phyloP scores from a whole-genome alignment of 305 asterid species.

The Rubia peregrina region DNA sequence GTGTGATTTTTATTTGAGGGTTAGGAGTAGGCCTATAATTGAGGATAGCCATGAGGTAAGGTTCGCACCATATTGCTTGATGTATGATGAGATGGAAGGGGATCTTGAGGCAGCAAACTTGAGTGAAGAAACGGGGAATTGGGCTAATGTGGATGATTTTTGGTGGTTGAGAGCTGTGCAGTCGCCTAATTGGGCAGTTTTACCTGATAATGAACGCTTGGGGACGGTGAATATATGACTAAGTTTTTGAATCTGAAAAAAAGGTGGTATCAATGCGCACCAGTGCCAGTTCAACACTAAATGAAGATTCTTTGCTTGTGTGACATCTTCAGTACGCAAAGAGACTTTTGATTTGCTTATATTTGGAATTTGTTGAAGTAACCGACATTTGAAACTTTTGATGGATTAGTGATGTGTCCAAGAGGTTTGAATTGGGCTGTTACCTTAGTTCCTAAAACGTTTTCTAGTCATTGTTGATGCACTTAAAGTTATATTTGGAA shows the following conservation, averaged over 20 bases:
- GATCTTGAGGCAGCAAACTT: slow-evolving; percentile 67
- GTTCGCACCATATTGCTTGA: slow-evolving; percentile 70
- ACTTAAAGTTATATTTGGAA: too few species aligned
- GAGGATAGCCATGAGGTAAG: slow-evolving; percentile 64
- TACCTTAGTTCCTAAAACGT: too few species aligned
- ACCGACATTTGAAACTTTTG: too few species aligned
- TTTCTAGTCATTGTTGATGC: too few species aligned
- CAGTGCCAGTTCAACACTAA: too few species aligned
- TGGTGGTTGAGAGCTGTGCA: slow-evolving; percentile 82
- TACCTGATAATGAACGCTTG: slow-evolving; percentile 27
- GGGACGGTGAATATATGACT: slow-evolving; percentile 33
- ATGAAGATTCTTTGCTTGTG: too few species aligned
- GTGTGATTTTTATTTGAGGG: slow-evolving; percentile 74
- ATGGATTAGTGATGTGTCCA: too few species aligned
- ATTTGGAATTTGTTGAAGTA: too few species aligned
- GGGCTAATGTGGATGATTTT: slow-evolving; percentile 91
- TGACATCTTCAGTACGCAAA: too few species aligned
- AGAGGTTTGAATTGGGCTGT: too few species aligned
- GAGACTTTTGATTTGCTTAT: too few species aligned
- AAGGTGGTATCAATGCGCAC: too few species aligned
- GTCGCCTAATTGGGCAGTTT: slow-evolving; percentile 79
- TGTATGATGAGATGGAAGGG: slow-evolving; percentile 49
- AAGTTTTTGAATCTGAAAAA: slow-evolving; percentile 1
- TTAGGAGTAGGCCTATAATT: slow-evolving; percentile 84
- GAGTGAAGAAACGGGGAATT: slow-evolving; percentile 70